A percentile compares a stretch with the other conserved stretches of the same genome.
Conservation (phyloP, 2,329 filamentous ascomycete species). For the Elsinoe australis region DNA sequence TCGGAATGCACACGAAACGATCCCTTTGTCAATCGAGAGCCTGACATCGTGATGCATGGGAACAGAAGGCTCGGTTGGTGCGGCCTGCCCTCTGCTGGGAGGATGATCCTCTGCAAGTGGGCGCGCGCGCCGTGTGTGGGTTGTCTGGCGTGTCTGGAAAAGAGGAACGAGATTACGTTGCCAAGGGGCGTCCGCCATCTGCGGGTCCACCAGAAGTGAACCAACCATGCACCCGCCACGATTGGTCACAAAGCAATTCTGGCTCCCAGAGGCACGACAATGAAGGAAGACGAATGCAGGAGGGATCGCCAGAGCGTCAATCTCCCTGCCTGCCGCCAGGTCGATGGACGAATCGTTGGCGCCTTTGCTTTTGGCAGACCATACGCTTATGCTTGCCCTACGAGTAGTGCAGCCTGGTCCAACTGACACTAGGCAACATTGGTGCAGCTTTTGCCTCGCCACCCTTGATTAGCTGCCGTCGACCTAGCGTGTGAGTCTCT, state of each 20-base stretch:
- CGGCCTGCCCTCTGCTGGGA: not conserved
- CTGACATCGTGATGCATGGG: conserved; percentile 1
- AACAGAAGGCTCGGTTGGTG: conserved; percentile 6
- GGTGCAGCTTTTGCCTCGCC: conserved; percentile 15
- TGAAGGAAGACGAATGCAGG: conserved; percentile 10
- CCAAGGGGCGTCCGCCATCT: conserved; percentile 1
- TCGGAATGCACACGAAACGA: conserved; percentile 1
- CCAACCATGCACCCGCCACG: conserved; percentile 16
- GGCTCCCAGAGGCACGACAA: not conserved
- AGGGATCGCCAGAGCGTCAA: conserved; percentile 15
- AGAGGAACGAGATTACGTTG: conserved; percentile 16
- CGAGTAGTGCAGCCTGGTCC: conserved; percentile 15
- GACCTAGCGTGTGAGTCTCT: conserved; percentile 13
- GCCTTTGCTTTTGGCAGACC: conserved; percentile 17
- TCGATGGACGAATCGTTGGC: conserved; percentile 8
- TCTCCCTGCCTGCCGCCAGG: conserved; percentile 6
- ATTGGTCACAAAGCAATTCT: conserved; percentile 8
- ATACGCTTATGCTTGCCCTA: conserved; percentile 18
- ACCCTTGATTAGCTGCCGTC: conserved; percentile 15
- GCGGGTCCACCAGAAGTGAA: conserved; percentile 7
- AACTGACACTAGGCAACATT: conserved; percentile 17
- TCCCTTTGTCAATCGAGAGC: not conserved
- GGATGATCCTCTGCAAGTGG: not conserved
- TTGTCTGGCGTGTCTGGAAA: conserved; percentile 11
- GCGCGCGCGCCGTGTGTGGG: not conserved